Percentiles rank a stretch among this genome's conserved stretches.
Conservation (phyloP, 1,284 basidiomycete species). For the Rhodotorula mucilaginosa region DNA sequence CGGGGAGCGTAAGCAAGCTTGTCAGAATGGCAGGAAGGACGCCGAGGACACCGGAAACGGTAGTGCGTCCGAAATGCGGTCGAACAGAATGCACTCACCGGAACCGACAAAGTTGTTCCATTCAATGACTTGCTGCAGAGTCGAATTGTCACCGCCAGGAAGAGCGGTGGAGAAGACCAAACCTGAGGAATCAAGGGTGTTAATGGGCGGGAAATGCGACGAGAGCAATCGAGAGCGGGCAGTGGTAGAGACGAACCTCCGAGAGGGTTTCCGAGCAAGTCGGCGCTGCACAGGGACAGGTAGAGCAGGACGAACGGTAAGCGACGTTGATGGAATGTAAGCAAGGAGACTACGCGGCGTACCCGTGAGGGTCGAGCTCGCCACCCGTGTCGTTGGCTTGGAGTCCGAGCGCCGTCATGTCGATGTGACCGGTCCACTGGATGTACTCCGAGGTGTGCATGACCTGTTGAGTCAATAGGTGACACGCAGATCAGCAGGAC, state of each 20-base stretch:
- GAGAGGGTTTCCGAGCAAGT: conserved; percentile 35
- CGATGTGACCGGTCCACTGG: conserved; percentile 61
- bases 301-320: neutral
- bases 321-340: too few relatives aligned
- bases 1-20: too few relatives aligned
- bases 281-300: conserved; percentile 11
- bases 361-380: conserved; percentile 31
- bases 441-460: conserved; percentile 63
- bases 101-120: conserved; percentile 56
- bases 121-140: conserved; percentile 14
- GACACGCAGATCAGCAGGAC: neutral
- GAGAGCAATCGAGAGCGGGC: too few relatives aligned
- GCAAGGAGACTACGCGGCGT: neutral
- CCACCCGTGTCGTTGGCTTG: conserved; percentile 60
- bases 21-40: too few relatives aligned
- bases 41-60: conserved; percentile 56
- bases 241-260: conserved; percentile 5
- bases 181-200: neutral
- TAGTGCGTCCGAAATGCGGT: conserved; percentile 35
- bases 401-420: conserved; percentile 61
- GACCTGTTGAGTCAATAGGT: conserved; percentile 43
- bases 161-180: conserved; percentile 41
- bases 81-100: conserved; percentile 53
- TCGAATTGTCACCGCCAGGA: conserved; percentile 48
- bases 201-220: neutral